phyloP scores from a whole-genome alignment of 257 asterid species.

The Nicotiana obtusifolia region DNA sequence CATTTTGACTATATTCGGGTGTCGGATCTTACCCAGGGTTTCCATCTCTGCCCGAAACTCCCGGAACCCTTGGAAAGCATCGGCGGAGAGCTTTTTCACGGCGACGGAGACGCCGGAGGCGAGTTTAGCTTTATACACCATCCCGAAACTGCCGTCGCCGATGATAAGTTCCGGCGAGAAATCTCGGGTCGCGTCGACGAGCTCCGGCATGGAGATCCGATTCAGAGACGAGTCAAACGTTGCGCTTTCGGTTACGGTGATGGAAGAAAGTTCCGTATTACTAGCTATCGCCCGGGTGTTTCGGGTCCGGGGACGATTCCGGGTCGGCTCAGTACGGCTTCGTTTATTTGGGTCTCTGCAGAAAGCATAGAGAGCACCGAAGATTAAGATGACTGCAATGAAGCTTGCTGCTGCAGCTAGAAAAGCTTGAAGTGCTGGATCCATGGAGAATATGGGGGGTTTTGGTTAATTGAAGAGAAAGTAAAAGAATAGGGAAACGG shows the following conservation, averaged over 20 bases:
- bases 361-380: constrained; percentile 29
- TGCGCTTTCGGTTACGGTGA: constrained; percentile 49
- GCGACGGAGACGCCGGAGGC: constrained; percentile 65
- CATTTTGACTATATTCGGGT: constrained; percentile 61
- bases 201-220: constrained; percentile 66
- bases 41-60: constrained; percentile 96
- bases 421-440: constrained; percentile 39
- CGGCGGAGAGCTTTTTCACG: constrained; percentile 57
- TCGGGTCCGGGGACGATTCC: constrained; percentile 19
- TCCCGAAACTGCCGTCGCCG: constrained; percentile 92
- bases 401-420: constrained; percentile 51
- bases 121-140: constrained; percentile 72
- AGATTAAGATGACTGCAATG: constrained; percentile 36
- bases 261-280: constrained; percentile 17
- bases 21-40: constrained; percentile 70
- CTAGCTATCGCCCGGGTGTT: constrained; percentile 8
- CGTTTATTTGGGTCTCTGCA: constrained; percentile 31
- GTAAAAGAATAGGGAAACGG: neutral
- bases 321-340: constrained; percentile 20
- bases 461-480: neutral
- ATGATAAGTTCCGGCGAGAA: constrained; percentile 69
- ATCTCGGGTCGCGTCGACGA: constrained; percentile 50
- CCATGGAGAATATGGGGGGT: neutral
- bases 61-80: constrained; percentile 84
- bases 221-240: constrained; percentile 52